Base-by-base conservation (phyloP, 1,284 basidiomycete genomes). In the Puccinia triticina region DNA sequence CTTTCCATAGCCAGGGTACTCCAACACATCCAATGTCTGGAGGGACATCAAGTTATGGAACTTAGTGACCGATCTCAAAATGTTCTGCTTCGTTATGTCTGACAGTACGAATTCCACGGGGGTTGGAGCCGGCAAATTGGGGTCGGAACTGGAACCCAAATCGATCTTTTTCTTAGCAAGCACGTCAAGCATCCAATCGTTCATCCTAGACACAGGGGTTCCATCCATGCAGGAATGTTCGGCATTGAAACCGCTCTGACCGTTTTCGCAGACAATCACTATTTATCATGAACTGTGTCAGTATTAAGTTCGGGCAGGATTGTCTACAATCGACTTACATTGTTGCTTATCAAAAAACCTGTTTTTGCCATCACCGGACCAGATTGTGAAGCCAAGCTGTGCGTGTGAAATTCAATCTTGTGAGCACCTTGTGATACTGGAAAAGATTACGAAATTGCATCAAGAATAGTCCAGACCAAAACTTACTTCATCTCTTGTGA, bases 261-360 rank as follows among this genome's bases (percentile, higher is more conserved):
- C 97, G 84, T 95, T 94, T 84, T 94, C 93, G 86, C 93, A 97
- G 53, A 97, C 93, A 85, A 98, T 91, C 80, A 97, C 93, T 94
- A 29, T 61, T 43, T n/a, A 3, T 34, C 32, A 79, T 14, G 55
- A 43, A 77, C 14, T 76, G 16, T 21, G 21, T 77, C 43, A 61
- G 75, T 69, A 7, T 48, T 26, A 11, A 53, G 66, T 21, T 34
- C 29, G 18, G 10, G 5, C 40, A n/a, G 2, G 0, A 12, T 46
- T n/a, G 8, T n/a, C 8, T n/a, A 21, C 23, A 1, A 14, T 50
- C 5, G 32, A 89, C 92, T 83, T 87, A 94, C 93, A 86, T 87
- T 98, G 93, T 87, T 99, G 96, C 88, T 99, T 99, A 89, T 99
- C 97, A 87, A 93, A 98, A 90, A 94, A 99, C 83, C 96, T 90